Conservation (phyloP, 129 eudicot genomes). For the Lactuca sativa region DNA sequence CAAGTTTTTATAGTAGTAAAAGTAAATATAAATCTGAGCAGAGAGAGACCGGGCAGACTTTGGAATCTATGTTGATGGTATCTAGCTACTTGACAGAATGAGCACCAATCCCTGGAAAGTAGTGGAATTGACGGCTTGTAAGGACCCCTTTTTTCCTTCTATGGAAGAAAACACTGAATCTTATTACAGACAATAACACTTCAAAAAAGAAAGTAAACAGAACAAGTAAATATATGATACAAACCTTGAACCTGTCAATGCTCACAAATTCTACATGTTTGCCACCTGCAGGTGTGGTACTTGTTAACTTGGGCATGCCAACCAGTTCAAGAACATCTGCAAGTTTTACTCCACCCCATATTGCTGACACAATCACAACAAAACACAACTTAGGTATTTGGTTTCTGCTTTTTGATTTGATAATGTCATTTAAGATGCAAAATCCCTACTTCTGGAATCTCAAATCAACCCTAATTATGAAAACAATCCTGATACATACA, state of each 20-base stretch:
- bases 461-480: too few relatives aligned
- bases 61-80: constrained; percentile 73
- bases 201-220: constrained; percentile 11
- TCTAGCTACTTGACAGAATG: constrained; percentile 98
- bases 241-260: constrained; percentile 91
- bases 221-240: constrained; percentile 3
- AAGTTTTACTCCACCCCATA: constrained; percentile 94
- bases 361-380: constrained; percentile 52
- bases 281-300: constrained; percentile 68
- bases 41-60: constrained; percentile 75
- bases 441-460: too few relatives aligned
- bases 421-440: too few relatives aligned
- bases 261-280: constrained; percentile 97
- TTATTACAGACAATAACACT: too few relatives aligned
- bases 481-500: too few relatives aligned
- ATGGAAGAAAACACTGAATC: background rate
- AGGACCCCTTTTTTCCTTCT: constrained; percentile 99
- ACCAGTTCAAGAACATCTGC: constrained; percentile 92
- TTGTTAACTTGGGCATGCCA: constrained; percentile 66
- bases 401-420: too few relatives aligned
- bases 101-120: constrained; percentile 96
- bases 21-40: constrained; percentile 8
- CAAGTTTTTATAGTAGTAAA: background rate
- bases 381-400: background rate
- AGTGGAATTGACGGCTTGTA: constrained; percentile 93